Evolutionary conservation across 768 basidiomycete species (phyloP).

Genomic region (Auriculariales sp.): DNA sequence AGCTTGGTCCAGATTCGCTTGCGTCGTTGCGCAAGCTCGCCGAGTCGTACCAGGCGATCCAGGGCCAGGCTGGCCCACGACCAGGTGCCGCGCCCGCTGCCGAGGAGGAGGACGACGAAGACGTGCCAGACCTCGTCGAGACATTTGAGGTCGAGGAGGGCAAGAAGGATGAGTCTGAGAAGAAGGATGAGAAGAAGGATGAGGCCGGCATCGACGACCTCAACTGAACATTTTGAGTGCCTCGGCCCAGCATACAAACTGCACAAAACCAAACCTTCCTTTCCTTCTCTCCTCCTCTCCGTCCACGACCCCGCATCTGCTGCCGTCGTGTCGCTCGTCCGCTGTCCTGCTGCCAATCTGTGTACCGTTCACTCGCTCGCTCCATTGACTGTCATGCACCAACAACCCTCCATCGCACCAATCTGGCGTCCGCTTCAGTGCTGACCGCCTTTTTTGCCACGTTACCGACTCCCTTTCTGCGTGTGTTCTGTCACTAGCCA

Average conservation of each 20-base stretch:
- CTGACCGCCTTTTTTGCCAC: neutral
- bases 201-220: slow-evolving; percentile 30
- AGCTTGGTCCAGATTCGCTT: slow-evolving; percentile 96
- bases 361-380: neutral
- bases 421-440: neutral
- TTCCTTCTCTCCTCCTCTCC: neutral
- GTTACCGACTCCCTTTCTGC: neutral
- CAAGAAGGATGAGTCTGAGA: slow-evolving; percentile 4
- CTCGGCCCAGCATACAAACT: neutral
- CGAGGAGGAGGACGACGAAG: slow-evolving; percentile 69
- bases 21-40: slow-evolving; percentile 94
- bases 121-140: slow-evolving; percentile 92
- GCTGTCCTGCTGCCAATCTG: neutral
- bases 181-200: slow-evolving; percentile 18
- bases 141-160: slow-evolving; percentile 90
- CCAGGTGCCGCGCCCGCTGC: slow-evolving; percentile 29
- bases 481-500: neutral
- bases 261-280: neutral
- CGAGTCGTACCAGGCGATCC: slow-evolving; percentile 94
- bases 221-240: slow-evolving; percentile 12
- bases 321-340: neutral
- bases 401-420: too few relatives aligned
- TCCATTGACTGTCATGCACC: too few relatives aligned
- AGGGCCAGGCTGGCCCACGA: slow-evolving; percentile 23
- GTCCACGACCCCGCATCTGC: neutral